A percentile compares a stretch with the other conserved stretches of the same genome.
Evolutionary conservation across 805 yeast species (phyloP).

Genomic region (Schizosaccharomyces pombe): DNA sequence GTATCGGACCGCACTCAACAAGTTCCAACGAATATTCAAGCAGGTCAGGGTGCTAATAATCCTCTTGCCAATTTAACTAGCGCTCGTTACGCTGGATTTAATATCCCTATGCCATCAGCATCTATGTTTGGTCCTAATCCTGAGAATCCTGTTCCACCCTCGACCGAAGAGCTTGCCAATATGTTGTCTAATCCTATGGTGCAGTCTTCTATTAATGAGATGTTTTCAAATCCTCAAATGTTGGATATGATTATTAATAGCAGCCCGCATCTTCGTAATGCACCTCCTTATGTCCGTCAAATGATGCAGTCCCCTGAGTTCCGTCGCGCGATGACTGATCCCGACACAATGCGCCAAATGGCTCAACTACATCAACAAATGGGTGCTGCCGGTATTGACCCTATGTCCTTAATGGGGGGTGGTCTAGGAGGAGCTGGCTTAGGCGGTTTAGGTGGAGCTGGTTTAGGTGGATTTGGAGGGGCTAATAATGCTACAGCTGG

Average conservation of each 20-base stretch:
- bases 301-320: slow-evolving; percentile 66
- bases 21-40: slow-evolving; percentile 57
- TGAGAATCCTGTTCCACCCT: slow-evolving; percentile 35
- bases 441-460: slow-evolving; percentile 16
- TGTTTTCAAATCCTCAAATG: slow-evolving; percentile 75
- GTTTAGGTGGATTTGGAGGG: slow-evolving; percentile 19
- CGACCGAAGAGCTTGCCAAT: slow-evolving; percentile 45
- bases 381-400: slow-evolving; percentile 13
- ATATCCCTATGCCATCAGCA: slow-evolving; percentile 60
- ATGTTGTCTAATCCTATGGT: slow-evolving; percentile 66
- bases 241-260: slow-evolving; percentile 61
- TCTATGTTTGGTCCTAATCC: slow-evolving; percentile 88
- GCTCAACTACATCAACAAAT: slow-evolving; percentile 42
- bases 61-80: slow-evolving; percentile 83
- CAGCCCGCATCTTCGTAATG: slow-evolving; percentile 23
- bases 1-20: slow-evolving; percentile 12
- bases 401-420: slow-evolving; percentile 13
- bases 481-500: slow-evolving; percentile 18
- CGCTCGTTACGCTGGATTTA: slow-evolving; percentile 80
- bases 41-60: slow-evolving; percentile 75
- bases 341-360: slow-evolving; percentile 63
- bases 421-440: slow-evolving; percentile 15
- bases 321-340: slow-evolving; percentile 59
- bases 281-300: slow-evolving; percentile 37
- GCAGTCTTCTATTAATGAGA: slow-evolving; percentile 58